Percentiles rank a stretch among this genome's conserved stretches.
phyloP scores from a whole-genome alignment of 441 rosid species.

The Erodium texanum region DNA sequence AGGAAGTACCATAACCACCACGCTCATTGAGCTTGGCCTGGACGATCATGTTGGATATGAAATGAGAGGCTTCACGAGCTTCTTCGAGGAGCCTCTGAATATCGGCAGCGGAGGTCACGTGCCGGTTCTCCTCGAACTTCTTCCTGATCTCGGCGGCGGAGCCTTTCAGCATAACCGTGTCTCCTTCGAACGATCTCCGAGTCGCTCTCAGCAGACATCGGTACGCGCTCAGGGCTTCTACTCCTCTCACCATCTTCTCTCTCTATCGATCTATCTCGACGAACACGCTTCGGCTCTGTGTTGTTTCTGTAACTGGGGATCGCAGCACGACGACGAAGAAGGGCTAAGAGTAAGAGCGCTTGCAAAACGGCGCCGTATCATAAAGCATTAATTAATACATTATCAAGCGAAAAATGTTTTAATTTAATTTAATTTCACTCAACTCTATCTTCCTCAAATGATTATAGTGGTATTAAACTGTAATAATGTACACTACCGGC shows the following conservation, averaged over 20 bases:
- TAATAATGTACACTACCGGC: too few species aligned
- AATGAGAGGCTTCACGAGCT: slow-evolving; percentile 67
- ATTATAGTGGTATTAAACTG: too few species aligned
- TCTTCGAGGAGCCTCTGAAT: slow-evolving; percentile 60
- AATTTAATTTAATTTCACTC: too few species aligned
- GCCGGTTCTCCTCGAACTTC: slow-evolving; percentile 76
- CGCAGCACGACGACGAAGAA: too few species aligned
- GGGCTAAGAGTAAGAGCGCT: too few species aligned
- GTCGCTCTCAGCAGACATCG: slow-evolving; percentile 66
- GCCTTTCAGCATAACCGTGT: slow-evolving; percentile 54
- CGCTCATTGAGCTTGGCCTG: slow-evolving; percentile 71
- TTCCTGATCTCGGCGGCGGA: slow-evolving; percentile 65
- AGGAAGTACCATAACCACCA: slow-evolving; percentile 62
- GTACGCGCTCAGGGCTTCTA: slow-evolving; percentile 63
- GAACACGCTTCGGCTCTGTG: not conserved
- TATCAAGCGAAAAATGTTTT: too few species aligned
- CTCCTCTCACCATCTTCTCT: slow-evolving; percentile 25
- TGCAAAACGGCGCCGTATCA: too few species aligned
- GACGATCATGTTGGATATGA: slow-evolving; percentile 77
- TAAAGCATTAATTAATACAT: too few species aligned
- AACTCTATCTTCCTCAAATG: too few species aligned
- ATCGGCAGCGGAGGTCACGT: slow-evolving; percentile 47
- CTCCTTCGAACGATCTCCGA: slow-evolving; percentile 65
- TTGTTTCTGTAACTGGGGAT: too few species aligned
- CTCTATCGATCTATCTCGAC: slow-evolving; percentile 10